phyloP scores from a whole-genome alignment of 1,139 yeast species.

The Lodderomyces theae region DNA sequence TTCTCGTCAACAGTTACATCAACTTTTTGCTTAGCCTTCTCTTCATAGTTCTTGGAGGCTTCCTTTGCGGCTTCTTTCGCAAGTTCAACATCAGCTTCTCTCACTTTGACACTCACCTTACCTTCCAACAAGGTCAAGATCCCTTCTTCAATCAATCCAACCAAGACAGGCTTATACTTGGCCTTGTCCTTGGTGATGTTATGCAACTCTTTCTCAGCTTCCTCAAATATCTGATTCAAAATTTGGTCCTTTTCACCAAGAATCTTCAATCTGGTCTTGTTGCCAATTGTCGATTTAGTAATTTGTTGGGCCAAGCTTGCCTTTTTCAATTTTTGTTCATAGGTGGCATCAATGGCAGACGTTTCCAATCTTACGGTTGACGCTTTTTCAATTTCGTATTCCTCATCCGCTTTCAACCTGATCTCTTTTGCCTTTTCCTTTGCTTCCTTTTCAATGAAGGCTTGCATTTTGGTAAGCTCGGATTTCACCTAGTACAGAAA shows the following conservation, averaged over 20 bases:
- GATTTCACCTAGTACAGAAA: constrained; percentile 68
- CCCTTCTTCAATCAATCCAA: constrained; percentile 83
- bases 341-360: constrained; percentile 77
- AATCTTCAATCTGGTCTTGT: constrained; percentile 89
- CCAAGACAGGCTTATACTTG: constrained; percentile 66
- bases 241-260: constrained; percentile 84
- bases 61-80: constrained; percentile 62
- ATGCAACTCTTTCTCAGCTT: constrained; percentile 62
- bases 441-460: constrained; percentile 98
- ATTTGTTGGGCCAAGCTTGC: constrained; percentile 93
- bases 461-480: constrained; percentile 96
- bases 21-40: constrained; percentile 51
- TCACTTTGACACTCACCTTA: constrained; percentile 60
- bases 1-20: constrained; percentile 54
- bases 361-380: constrained; percentile 90
- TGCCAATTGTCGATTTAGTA: constrained; percentile 90
- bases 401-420: constrained; percentile 94
- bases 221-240: constrained; percentile 69
- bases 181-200: constrained; percentile 45
- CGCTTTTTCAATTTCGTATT: constrained; percentile 96
- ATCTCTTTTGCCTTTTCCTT: constrained; percentile 98
- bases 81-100: constrained; percentile 62
- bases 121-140: constrained; percentile 72
- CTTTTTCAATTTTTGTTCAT: constrained; percentile 84
- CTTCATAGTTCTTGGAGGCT: constrained; percentile 64